Percentiles rank a stretch among this genome's conserved stretches.
Evolutionary conservation across 1,284 basidiomycete genomes (phyloP).

Genomic region (Spongispora temasekensis): DNA sequence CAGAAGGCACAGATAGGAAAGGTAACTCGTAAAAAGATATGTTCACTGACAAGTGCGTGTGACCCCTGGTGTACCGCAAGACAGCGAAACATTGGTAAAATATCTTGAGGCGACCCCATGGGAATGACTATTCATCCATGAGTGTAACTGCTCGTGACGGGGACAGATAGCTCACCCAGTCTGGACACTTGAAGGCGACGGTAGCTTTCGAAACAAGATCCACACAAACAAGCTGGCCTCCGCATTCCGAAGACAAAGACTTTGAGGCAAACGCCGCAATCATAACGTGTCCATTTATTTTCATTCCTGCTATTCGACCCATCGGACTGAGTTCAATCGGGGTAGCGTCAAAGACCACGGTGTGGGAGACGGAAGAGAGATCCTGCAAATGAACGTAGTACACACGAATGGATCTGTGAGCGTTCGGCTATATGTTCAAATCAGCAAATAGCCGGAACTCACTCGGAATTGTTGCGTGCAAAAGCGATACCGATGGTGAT

Average conservation of each 20-base stretch:
- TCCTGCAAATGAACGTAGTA: slow-evolving; percentile 17
- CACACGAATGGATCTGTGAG: slow-evolving; percentile 21
- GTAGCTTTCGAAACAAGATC: slow-evolving; percentile 18
- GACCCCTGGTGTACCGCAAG: background rate
- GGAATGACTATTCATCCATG: slow-evolving; percentile 10
- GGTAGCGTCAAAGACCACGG: slow-evolving; percentile 23
- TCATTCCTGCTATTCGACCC: slow-evolving; percentile 21
- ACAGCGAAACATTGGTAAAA: slow-evolving; percentile 17
- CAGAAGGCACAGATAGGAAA: background rate
- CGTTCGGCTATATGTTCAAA: too few relatives aligned
- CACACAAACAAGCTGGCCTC: slow-evolving; percentile 21
- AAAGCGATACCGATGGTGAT: slow-evolving; percentile 20
- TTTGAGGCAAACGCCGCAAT: slow-evolving; percentile 9
- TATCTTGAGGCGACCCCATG: slow-evolving; percentile 13
- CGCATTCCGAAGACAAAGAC: slow-evolving; percentile 2
- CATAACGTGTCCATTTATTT: slow-evolving; percentile 22
- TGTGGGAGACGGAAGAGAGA: background rate
- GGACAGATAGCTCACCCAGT: slow-evolving; percentile 18
- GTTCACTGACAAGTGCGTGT: slow-evolving; percentile 1
- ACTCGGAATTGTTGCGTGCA: slow-evolving; percentile 16
- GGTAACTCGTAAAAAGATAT: slow-evolving; percentile 25
- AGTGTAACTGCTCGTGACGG: slow-evolving; percentile 1
- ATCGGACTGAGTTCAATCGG: slow-evolving; percentile 16
- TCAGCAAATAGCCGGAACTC: slow-evolving; percentile 2
- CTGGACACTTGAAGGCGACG: slow-evolving; percentile 15